Evolutionary conservation across 768 basidiomycete genomes (phyloP), one percentile per base, ranked within the genome.

Genomic region (Calocybe indica): DNA sequence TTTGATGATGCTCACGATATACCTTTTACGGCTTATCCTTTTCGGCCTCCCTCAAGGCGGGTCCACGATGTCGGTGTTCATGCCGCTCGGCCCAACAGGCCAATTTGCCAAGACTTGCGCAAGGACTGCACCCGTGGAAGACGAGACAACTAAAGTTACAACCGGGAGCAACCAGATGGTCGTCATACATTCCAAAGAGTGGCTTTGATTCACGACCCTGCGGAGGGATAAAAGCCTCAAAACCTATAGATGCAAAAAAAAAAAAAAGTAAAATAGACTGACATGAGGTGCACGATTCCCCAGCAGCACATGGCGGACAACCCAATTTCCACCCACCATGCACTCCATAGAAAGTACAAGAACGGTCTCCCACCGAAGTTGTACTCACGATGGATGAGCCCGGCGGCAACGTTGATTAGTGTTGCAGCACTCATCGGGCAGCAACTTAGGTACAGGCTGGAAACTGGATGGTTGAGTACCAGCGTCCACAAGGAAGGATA

Each of bases 81-180:
- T 90, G n/a, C 85, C 86, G 0, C 62, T 89, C 2, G 88, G 88
- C 3, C 85, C 88, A 0, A 76, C 76, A 45, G 85, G 80, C 15
- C 22, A 22, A 22, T 22, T n/a, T n/a, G n/a, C n/a, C n/a, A n/a
- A 7, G 63, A 79, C 68, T 2, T 62, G 56, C 0, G 80, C 78
- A 15, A 90, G 61, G 37, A 82, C 62, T 1, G 75, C 83, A 1
- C 88, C 88, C 0, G 80, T 70, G 1, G 88, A 83, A 1, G 85
- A 73, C 1, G 77, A 79, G 58, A 91, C 88, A 38, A 85, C 75
- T 11, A 84, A 72, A 0, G 88, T 79, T 3, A 91, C 83, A 8
- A 88, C 76, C 0, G 89, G 89, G 30, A 91, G 79, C 6, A 90
- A 68, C 87, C 88, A 90, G 14, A 72, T 61, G 15, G 82, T 65